Conservation (phyloP, 345 rosid species). For the Draba incana region DNA sequence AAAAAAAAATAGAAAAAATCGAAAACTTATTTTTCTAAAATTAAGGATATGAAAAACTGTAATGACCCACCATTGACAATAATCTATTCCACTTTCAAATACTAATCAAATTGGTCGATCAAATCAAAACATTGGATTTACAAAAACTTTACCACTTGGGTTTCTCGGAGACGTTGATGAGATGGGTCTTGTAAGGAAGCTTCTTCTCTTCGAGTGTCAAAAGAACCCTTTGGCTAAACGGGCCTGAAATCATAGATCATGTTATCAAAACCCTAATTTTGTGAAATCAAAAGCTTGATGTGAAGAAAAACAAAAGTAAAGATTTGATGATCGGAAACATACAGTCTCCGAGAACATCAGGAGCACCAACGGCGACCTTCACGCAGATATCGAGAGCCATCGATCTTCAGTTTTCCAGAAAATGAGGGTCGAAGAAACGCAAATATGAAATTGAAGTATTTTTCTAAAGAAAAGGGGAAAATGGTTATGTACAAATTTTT, state of each 20-base stretch:
- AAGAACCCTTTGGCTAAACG: conserved; percentile 68
- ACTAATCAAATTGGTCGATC: conserved; percentile 46
- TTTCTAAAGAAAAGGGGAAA: too few relatives aligned
- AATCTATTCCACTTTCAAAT: too few relatives aligned
- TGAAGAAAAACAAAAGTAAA: neutral
- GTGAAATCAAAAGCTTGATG: conserved; percentile 8
- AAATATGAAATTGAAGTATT: too few relatives aligned
- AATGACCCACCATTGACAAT: too few relatives aligned
- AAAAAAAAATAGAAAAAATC: neutral
- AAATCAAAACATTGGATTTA: conserved; percentile 49
- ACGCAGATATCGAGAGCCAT: conserved; percentile 87
- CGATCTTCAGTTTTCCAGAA: conserved; percentile 10
- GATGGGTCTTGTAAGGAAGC: conserved; percentile 56
- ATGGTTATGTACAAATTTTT: too few relatives aligned
- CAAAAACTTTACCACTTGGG: conserved; percentile 70
- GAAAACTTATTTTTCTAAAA: too few relatives aligned
- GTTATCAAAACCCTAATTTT: neutral
- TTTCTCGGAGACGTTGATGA: conserved; percentile 59
- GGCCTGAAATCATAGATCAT: conserved; percentile 52
- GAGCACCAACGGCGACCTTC: conserved; percentile 75
- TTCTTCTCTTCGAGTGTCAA: conserved; percentile 92
- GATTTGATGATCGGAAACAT: conserved; percentile 18
- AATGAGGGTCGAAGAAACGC: neutral
- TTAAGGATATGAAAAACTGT: too few relatives aligned
- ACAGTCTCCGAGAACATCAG: conserved; percentile 81